These are phyloP conservation scores for Blastosporella zonata DNA, from an alignment of 1,284 basidiomycete genomes.

Conservation along the genomic window DNA sequence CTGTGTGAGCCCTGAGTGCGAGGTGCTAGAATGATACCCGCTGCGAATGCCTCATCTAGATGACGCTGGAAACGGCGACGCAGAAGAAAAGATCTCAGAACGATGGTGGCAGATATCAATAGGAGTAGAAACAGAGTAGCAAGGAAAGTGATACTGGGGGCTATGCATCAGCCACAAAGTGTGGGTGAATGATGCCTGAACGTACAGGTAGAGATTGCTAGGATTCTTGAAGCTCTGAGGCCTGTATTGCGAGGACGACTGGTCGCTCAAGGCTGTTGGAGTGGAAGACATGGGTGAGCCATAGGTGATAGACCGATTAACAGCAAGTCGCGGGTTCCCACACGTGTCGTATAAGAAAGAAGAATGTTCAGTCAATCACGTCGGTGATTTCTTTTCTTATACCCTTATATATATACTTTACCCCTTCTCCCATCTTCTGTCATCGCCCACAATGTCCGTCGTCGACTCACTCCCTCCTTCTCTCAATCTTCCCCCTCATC, in stretches of 20 bases:
- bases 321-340: constrained; percentile 1
- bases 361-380: background rate
- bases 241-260: constrained; percentile 5
- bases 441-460: constrained; percentile 29
- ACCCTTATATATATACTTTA: constrained; percentile 4
- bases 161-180: constrained; percentile 3
- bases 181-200: background rate
- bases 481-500: constrained; percentile 67
- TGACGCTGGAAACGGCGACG: constrained; percentile 55
- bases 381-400: constrained; percentile 1
- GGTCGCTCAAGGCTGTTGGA: background rate
- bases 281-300: constrained; percentile 14
- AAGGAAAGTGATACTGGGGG: constrained; percentile 63
- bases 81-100: constrained; percentile 58
- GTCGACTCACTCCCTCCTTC: constrained; percentile 44
- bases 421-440: constrained; percentile 3
- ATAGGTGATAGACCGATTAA: background rate
- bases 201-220: constrained; percentile 39
- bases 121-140: constrained; percentile 67
- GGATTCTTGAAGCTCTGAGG: constrained; percentile 20
- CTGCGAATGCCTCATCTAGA: constrained; percentile 47
- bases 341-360: constrained; percentile 2
- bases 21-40: constrained; percentile 40
- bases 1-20: constrained; percentile 36
- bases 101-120: constrained; percentile 59